phyloP scores from a whole-genome alignment of 2,329 filamentous ascomycete species.

The Pseudocercospora pini-densiflorae region DNA sequence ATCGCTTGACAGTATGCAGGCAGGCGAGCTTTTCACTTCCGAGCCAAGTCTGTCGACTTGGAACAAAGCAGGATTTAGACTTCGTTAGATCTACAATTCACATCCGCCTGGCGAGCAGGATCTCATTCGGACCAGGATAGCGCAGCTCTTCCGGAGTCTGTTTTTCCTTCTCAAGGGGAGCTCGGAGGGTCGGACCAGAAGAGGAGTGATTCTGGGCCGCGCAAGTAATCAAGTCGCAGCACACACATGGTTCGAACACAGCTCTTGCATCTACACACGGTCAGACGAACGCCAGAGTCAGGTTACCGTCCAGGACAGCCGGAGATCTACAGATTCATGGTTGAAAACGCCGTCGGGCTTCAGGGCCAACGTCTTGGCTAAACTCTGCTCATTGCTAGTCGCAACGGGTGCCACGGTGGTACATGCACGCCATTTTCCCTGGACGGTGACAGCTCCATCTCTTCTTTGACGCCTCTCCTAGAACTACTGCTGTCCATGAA shows the following conservation, averaged over 20 bases:
- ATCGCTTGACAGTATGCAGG: not conserved
- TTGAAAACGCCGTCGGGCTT: not conserved
- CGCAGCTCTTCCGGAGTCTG: not conserved
- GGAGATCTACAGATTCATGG: constrained; percentile 9
- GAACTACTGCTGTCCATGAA: not conserved
- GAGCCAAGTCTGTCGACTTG: not conserved
- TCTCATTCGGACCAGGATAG: not conserved
- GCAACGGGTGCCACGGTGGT: not conserved
- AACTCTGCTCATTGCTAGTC: constrained; percentile 10
- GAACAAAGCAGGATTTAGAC: constrained; percentile 2
- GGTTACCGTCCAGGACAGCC: not conserved
- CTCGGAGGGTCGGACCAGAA: not conserved
- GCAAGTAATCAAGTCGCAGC: not conserved
- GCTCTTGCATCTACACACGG: not conserved
- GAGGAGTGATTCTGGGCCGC: not conserved
- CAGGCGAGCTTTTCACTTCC: not conserved
- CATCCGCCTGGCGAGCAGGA: not conserved
- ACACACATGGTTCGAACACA: not conserved
- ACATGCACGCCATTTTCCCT: constrained; percentile 10
- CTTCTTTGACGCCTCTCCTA: constrained; percentile 2
- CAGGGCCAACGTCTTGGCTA: constrained; percentile 6
- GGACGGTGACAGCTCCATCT: not conserved
- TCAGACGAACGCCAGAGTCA: not conserved
- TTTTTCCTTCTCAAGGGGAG: not conserved
- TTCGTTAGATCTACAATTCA: not conserved